These are phyloP conservation scores for Fusarium sp. DNA, from an alignment of 2,329 filamentous ascomycete species.

Conservation along the genomic window DNA sequence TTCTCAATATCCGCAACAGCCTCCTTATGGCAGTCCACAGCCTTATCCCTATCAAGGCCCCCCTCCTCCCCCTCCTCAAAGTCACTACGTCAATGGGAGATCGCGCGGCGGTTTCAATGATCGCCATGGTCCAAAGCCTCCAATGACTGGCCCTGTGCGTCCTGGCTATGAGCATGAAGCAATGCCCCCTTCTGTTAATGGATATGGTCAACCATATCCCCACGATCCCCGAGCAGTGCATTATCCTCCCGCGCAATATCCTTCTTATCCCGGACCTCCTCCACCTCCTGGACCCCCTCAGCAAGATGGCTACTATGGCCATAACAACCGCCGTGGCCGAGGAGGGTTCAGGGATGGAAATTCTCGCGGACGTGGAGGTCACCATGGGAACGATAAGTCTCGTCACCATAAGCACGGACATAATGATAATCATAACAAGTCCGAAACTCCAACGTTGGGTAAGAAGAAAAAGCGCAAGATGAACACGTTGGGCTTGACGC, in stretches of 20 bases:
- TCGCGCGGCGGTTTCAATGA: constrained; percentile 58
- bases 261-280: constrained; percentile 54
- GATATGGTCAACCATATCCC: constrained; percentile 53
- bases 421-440: constrained; percentile 45
- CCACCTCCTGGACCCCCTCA: constrained; percentile 49
- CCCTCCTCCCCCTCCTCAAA: constrained; percentile 49
- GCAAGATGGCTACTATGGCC: constrained; percentile 49
- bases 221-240: constrained; percentile 51
- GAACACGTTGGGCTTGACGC: constrained; percentile 76
- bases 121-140: constrained; percentile 52
- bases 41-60: constrained; percentile 52
- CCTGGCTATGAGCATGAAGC: constrained; percentile 49
- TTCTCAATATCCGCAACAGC: constrained; percentile 55
- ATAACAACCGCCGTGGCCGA: constrained; percentile 50
- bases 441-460: constrained; percentile 57
- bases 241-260: constrained; percentile 49
- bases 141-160: constrained; percentile 47
- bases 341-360: constrained; percentile 49
- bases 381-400: constrained; percentile 56
- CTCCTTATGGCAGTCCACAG: constrained; percentile 54
- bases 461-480: constrained; percentile 78
- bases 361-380: constrained; percentile 54
- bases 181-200: constrained; percentile 48
- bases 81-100: constrained; percentile 51
- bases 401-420: constrained; percentile 52